Evolutionary conservation across 371 early-diverging fungal genomes (phyloP), one percentile per base, ranked within the genome.

Genomic region (Mortierella sp.): DNA sequence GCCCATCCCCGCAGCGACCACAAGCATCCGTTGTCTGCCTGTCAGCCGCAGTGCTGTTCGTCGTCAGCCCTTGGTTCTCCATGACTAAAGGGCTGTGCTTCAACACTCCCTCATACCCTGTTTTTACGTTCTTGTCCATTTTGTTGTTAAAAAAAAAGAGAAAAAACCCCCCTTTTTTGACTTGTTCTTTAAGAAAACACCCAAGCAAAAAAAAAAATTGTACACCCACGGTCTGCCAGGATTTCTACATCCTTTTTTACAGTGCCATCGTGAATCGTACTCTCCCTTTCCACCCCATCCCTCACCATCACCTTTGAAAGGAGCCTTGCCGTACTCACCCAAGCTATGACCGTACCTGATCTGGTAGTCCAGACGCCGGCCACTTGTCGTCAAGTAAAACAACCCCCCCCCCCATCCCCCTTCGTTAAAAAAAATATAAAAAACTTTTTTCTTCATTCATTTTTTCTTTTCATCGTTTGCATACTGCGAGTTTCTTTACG

Each of bases 331-430:
- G 84, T 78, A 77, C 57, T 21, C 80, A 80, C 63, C 71, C 81
- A 80, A 84, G 84, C 71, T 79, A 71, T 72, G 77, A 72, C 73
- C 84, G 84, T 80, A 84, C 84, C 84, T 65, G 81, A 84, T 80
- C 84, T 72, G 72, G 57, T 50, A 38, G 63, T 65, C 75, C 78
- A 78, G 80, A 80, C 80, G 83, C 80, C 84, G 84, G 78, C 57
- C 78, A 80, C 78, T 84, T 84, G 84, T 80, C 84, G 84, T 63
- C 84, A 84, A 84, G 84, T 84, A 84, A 84, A 84, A 80, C 78
- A 47, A 10, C 70, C 63, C 74, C 68, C 58, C 74, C 21, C n/a
- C 70, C 5, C 42, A 38, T n/a, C 42, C 21, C 55, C 26, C 47
- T n/a, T n/a, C 50, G 31, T 8, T 48, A 26, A 21, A 78, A 78